Evolutionary conservation across 176 grass and related monocot species (phyloP), one percentile per base, ranked within the genome.

Genomic region (Triticum turgidum): DNA sequence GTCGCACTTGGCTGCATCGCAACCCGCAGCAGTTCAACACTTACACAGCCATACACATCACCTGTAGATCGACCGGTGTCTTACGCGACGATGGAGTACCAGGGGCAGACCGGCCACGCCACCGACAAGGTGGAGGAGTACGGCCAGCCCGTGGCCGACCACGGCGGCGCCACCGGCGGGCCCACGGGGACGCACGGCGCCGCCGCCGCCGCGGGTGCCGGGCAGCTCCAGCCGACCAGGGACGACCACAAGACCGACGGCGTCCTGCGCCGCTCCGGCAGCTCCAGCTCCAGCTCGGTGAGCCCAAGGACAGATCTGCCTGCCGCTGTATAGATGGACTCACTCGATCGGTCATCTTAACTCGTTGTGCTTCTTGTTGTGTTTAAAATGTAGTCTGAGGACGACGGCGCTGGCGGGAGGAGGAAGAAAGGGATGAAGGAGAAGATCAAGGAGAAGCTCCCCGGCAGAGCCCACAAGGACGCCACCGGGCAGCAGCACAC

Each of bases 351-450:
- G 11, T 65, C 25, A 29, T 66, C 64, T 33, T 66, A 32, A 12
- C 20, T 30, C 1, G 10, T 3, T 14, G 27, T 30, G 24, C 63
- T 66, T 12, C 54, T 21, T 59, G 18, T 7, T 7, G 4, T 65
- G 20, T 66, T 7, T 7, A 33, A 30, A 59, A 13, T 65, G 11
- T 32, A 66, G 64, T 66, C 64, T 33, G 64, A 66, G 64, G 64
- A 66, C 64, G 64, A 66, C 13, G 64, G 64, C 27, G 64, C 3
- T 0, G 64, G 65, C 29, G 65, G 30, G 65, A 68, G 65, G 65
- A 68, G 65, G 65, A 68, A 68, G 65, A 68, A 68, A 13, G 65
- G 30, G 29, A 68, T 68, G 65, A 68, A 68, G 65, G 65, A 68
- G 65, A 68, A 68, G 65, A 68, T 68, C 65, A 68, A 68, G 65